These are phyloP conservation scores for Stephanodiscus minutulus DNA, from an alignment of 108 stramenopile genomes.

Conservation along the genomic window DNA sequence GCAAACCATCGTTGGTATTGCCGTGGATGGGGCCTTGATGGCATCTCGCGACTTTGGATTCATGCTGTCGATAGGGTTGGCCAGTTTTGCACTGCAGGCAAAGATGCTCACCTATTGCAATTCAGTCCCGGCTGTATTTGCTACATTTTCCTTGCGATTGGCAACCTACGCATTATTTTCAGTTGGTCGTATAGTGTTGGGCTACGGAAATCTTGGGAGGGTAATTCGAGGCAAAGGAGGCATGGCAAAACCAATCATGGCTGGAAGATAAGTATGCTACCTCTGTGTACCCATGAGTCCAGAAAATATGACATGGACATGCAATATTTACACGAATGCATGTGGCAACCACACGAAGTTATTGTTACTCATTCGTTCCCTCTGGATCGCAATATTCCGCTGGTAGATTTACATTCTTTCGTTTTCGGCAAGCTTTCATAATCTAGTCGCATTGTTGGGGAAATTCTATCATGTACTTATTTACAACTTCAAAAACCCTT, in stretches of 20 bases:
- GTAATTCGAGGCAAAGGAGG: constrained; percentile 22
- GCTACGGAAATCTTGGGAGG: constrained; percentile 58
- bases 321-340: neutral
- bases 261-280: neutral
- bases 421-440: too few species aligned
- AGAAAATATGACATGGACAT: neutral
- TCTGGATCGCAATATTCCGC: neutral
- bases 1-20: constrained; percentile 63
- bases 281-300: neutral
- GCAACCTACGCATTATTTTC: constrained; percentile 58
- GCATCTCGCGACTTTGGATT: constrained; percentile 82
- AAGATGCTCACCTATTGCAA: constrained; percentile 51
- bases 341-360: too few species aligned
- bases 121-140: constrained; percentile 52
- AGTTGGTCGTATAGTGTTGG: constrained; percentile 37
- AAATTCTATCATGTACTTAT: neutral
- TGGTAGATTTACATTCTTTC: neutral
- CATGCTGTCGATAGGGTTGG: constrained; percentile 61
- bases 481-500: neutral
- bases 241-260: neutral
- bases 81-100: constrained; percentile 61
- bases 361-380: neutral
- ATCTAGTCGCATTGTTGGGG: neutral
- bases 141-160: constrained; percentile 64
- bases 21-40: constrained; percentile 80